Percentiles rank a stretch among this genome's conserved stretches.
Conservation (phyloP, 257 asterid species). For the Salvia splendens region DNA sequence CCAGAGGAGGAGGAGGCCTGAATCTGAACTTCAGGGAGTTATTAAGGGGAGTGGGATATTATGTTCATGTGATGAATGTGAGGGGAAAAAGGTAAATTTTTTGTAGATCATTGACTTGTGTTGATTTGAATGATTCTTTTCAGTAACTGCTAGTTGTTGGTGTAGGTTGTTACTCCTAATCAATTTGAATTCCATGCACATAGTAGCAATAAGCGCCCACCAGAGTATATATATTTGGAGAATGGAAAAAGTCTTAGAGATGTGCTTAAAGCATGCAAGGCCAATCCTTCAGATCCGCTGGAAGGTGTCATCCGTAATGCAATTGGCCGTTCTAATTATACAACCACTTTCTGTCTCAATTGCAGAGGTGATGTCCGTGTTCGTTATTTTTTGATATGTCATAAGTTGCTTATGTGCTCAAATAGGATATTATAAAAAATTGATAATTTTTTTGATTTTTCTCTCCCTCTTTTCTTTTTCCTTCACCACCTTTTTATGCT, state of each 20-base stretch:
- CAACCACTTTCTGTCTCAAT: constrained; percentile 45
- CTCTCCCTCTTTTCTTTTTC: background rate
- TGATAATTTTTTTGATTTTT: background rate
- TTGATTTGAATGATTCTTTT: constrained; percentile 15
- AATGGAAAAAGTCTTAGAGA: constrained; percentile 77
- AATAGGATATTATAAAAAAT: background rate
- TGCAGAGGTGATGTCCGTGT: constrained; percentile 61
- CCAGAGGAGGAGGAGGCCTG: constrained; percentile 50
- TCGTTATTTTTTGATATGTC: constrained; percentile 5
- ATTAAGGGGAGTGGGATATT: constrained; percentile 68
- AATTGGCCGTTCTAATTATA: constrained; percentile 49
- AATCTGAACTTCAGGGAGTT: constrained; percentile 61
- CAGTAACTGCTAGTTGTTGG: constrained; percentile 32
- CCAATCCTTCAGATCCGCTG: constrained; percentile 49
- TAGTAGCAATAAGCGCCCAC: constrained; percentile 76
- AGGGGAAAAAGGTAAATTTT: constrained; percentile 57
- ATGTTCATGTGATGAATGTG: constrained; percentile 75
- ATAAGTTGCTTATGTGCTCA: constrained; percentile 22
- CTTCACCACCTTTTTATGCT: background rate
- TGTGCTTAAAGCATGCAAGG: constrained; percentile 69
- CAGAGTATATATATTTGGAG: constrained; percentile 73
- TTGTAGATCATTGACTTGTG: constrained; percentile 1
- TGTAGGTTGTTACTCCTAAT: constrained; percentile 78
- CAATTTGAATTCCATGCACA: constrained; percentile 80
- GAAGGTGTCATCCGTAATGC: constrained; percentile 56